Evolutionary conservation across 352 stramenopile genomes (phyloP), one percentile per base, ranked within the genome.

Genomic region (Aphanomyces astaci): DNA sequence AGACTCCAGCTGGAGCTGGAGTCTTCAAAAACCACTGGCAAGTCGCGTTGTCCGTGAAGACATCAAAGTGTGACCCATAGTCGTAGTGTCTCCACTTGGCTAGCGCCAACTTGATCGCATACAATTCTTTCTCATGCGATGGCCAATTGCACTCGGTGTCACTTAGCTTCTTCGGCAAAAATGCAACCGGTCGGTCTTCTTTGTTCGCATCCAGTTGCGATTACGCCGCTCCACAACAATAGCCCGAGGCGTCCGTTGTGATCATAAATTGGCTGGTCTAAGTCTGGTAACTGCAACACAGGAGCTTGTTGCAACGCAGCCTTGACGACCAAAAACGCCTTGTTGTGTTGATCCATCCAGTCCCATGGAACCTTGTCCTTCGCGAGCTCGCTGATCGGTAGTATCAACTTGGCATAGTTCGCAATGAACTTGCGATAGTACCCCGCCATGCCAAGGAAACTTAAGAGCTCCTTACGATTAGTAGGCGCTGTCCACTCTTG

Each of bases 211-310:
- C 59, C 17, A 63, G 7, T 22, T 69, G 40, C 25, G 52, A 66
- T 36, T 63, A 49, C 1, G 54, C 27, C 19, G 25, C 67, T 51
- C 67, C 55, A 22, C 70, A 32, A 45, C 67, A 72, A 54, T 72
- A 62, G 17, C 2, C 39, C 17, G 64, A 77, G 0, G 73, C 71
- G 28, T 83, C 76, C 0, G 66, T 79, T 1, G 68, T 79, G 24
- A 62, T 39, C 28, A 62, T 62, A 28, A 62, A 62, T n/a, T 7
- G 24, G 10, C 22, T 39, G 10, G 28, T 62, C 28, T 11, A 40
- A 62, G 52, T 62, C 27, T 1, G 52, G 52, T 22, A 62, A 40
- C 31, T 62, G 52, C 10, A 62, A 25, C 1, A 62, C 52, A 31
- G 52, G 25, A 24, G 52, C 24, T 31, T 62, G 52, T 28, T 62